Base-by-base conservation (phyloP, 2,329 filamentous ascomycete species). In the Periglandula ipomoeae region DNA sequence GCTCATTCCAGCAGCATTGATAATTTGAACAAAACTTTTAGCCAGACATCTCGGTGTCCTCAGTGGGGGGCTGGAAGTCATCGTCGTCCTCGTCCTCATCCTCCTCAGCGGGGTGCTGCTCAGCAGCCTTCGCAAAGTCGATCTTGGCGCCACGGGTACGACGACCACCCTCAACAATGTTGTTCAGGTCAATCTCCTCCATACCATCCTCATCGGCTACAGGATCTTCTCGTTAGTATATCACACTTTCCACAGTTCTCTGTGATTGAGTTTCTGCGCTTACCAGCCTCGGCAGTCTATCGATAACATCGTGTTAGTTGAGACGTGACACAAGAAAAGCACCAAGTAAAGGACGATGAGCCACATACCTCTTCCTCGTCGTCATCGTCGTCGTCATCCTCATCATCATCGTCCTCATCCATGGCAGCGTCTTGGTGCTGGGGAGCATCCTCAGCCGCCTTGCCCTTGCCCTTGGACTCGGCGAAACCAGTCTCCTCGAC, bases 121-220 rank as follows among this genome's bases (percentile, higher is more conserved):
- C 77, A 23, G 88, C 89, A 19, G 90, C 90, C 74, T 95, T 89
- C 61, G 86, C 85, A 70, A 88, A 97, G 76, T 97, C 88, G 65
- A 97, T 96, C 62, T 83, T 78, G 69, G 88, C 87, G 64, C 90
- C 90, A 62, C 91, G 91, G 55, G 91, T 97, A 68, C 93, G 91
- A 60, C 84, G 81, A 54, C 84, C 84, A 55, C 76, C 78, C 51
- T 72, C 66, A 63, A 97, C 82, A 66, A 97, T 95, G 78, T 97
- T 97, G 66, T 80, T 79, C 50, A 80, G 74, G 65, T 95, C 88
- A 66, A 98, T 96, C 70, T 91, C 90, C 65, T 94, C 87, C 76
- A 95, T 80, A 68, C 87, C 85, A 61, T 89, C 88, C 40, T 86
- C 86, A 58, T 85, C 84, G 49, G 52, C 58, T 59, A 45, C 30